phyloP scores from a whole-genome alignment of 306 rosid species.

The Begonia fuchsioides region DNA sequence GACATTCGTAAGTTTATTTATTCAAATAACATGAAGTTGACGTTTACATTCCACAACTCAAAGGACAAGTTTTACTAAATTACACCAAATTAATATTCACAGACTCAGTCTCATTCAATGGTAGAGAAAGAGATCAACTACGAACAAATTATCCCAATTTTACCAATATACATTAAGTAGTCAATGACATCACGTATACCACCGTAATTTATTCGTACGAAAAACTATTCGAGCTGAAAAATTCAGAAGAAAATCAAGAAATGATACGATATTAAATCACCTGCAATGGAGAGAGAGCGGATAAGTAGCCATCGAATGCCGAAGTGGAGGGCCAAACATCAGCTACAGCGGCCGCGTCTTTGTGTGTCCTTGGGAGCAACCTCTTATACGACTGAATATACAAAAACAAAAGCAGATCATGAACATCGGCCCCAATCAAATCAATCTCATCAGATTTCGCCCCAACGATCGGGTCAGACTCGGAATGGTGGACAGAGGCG shows the following conservation, averaged over 20 bases:
- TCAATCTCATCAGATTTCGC: slow-evolving; percentile 33
- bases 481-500: slow-evolving; percentile 56
- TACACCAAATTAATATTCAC: no score
- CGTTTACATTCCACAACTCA: no score
- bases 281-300: slow-evolving; percentile 98
- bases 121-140: no score
- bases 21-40: no score
- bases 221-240: not conserved
- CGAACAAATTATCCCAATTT: no score
- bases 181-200: no score
- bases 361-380: slow-evolving; percentile 81
- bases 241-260: not conserved
- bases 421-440: slow-evolving; percentile 46
- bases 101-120: no score
- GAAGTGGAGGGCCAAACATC: slow-evolving; percentile 99
- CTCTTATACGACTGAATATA: slow-evolving; percentile 92
- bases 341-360: slow-evolving; percentile 87
- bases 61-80: no score
- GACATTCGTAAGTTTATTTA: no score
- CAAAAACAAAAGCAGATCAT: slow-evolving; percentile 77
- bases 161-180: no score
- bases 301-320: slow-evolving; percentile 93
- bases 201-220: no score
- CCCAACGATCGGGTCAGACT: slow-evolving; percentile 49
- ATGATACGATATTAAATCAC: slow-evolving; percentile 17